Conservation (phyloP, 2,329 filamentous ascomycete genomes). For the Cladorrhinum sp. region DNA sequence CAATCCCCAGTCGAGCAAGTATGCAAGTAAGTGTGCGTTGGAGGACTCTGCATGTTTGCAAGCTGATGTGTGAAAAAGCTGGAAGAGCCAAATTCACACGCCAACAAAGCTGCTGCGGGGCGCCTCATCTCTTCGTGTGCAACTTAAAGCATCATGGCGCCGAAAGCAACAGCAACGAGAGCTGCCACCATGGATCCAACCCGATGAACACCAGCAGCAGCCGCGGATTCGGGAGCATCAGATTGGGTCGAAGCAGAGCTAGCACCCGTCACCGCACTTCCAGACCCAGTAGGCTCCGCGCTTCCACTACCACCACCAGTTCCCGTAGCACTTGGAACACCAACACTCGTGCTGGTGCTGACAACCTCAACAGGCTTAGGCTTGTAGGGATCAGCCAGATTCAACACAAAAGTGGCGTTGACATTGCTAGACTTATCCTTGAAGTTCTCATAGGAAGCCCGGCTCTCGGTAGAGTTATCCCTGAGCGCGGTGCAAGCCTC, state of each 20-base stretch:
- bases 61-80: too few species aligned
- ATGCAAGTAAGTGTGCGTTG: too few species aligned
- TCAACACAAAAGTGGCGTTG: neutral
- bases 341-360: neutral
- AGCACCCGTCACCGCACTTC: neutral
- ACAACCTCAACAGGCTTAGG: neutral
- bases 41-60: too few species aligned
- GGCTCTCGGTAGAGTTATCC: neutral
- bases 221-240: neutral
- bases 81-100: too few species aligned
- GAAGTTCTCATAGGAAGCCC: constrained; percentile 1
- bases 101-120: too few species aligned
- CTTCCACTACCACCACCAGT: neutral
- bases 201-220: neutral
- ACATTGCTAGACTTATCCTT: neutral
- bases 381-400: neutral
- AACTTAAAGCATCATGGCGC: neutral
- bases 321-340: neutral
- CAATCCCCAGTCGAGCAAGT: neutral
- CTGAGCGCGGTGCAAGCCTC: neutral
- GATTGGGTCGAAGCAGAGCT: neutral
- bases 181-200: neutral
- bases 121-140: neutral
- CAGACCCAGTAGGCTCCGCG: neutral
- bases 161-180: neutral